Conservation (phyloP, 73 alveolate species). For the Paramecium primaurelia region DNA sequence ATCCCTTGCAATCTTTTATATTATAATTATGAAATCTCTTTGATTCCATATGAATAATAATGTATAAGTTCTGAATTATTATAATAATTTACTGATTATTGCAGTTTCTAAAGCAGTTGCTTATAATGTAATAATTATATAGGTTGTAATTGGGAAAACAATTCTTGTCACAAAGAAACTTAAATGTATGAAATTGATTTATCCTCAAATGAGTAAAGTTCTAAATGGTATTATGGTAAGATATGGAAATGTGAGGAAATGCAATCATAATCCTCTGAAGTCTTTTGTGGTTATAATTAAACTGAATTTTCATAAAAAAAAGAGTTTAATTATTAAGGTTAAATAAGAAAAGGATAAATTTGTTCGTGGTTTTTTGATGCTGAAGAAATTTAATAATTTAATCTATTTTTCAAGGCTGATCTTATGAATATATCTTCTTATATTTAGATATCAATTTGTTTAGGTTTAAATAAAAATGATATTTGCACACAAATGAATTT, state of each 20-base stretch:
- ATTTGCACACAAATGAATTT: neutral
- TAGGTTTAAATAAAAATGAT: neutral
- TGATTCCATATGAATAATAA: neutral
- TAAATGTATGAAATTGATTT: neutral
- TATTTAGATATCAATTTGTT: neutral
- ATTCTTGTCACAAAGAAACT: neutral
- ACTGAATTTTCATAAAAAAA: neutral
- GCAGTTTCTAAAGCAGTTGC: neutral
- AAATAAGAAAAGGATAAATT: neutral
- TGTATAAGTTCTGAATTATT: neutral
- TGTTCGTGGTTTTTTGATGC: slow-evolving; percentile 44
- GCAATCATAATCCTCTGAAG: neutral
- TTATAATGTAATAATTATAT: neutral
- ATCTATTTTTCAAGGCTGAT: neutral
- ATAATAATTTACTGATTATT: neutral
- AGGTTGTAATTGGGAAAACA: slow-evolving; percentile 20
- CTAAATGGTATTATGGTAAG: neutral
- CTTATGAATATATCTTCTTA: neutral
- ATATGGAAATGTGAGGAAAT: neutral
- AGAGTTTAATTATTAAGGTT: neutral
- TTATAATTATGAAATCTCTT: neutral
- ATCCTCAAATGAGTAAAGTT: neutral
- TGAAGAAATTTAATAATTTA: neutral
- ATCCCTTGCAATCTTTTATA: neutral
- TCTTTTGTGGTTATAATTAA: neutral